These are phyloP conservation scores for Globisporangium cylindrosporum DNA, from an alignment of 352 stramenopile species.

Conservation along the genomic window DNA sequence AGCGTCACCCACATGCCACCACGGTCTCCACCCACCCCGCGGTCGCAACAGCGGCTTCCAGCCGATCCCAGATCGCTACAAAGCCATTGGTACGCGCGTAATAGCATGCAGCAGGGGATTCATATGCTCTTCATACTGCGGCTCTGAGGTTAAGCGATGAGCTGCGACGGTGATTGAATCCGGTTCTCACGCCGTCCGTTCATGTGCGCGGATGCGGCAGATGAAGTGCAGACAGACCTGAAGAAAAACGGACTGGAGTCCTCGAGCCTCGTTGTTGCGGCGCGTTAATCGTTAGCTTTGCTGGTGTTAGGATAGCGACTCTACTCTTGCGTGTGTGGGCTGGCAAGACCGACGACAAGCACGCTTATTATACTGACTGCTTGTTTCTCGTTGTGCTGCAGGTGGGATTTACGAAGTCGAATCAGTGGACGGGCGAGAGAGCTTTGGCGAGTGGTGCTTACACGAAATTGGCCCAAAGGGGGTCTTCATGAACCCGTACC, in stretches of 20 bases:
- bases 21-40: background rate
- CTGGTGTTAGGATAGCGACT: too few relatives aligned
- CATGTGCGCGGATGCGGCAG: constrained; percentile 11
- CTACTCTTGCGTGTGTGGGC: background rate
- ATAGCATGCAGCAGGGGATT: too few relatives aligned
- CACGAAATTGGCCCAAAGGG: constrained; percentile 55
- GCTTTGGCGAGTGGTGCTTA: constrained; percentile 53
- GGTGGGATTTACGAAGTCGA: constrained; percentile 76
- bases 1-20: background rate
- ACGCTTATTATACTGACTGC: too few relatives aligned
- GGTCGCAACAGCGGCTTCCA: constrained; percentile 21
- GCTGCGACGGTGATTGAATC: background rate
- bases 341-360: background rate
- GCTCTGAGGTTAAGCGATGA: background rate
- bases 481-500: constrained; percentile 51
- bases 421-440: constrained; percentile 62
- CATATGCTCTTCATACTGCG: background rate
- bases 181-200: background rate
- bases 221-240: constrained; percentile 26
- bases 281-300: constrained; percentile 16
- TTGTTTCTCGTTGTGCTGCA: constrained; percentile 14
- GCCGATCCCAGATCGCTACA: constrained; percentile 38
- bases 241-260: constrained; percentile 46
- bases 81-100: constrained; percentile 30
- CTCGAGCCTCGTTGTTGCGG: constrained; percentile 63